These are phyloP conservation scores for Ceriops tagal DNA, from an alignment of 345 rosid genomes.

Conservation along the genomic window DNA sequence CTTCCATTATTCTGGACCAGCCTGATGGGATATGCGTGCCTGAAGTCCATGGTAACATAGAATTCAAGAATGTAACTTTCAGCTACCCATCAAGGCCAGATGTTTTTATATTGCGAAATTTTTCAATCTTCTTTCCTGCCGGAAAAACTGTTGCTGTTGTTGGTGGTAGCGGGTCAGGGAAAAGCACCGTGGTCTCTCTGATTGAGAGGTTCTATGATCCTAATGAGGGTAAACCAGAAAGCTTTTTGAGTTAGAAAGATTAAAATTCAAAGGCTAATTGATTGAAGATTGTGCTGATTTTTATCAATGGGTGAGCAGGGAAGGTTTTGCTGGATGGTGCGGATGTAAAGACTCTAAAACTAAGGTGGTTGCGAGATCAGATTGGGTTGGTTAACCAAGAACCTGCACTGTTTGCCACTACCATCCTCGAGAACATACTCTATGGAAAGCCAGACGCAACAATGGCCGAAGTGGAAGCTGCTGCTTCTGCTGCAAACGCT, in stretches of 20 bases:
- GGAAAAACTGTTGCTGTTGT: slow-evolving; percentile 96
- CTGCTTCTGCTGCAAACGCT: slow-evolving; percentile 86
- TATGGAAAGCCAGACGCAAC: slow-evolving; percentile 88
- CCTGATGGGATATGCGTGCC: slow-evolving; percentile 49
- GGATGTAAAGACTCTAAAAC: slow-evolving; percentile 77
- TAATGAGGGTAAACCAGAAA: slow-evolving; percentile 53
- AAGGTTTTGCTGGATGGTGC: slow-evolving; percentile 80
- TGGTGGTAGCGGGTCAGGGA: slow-evolving; percentile 98
- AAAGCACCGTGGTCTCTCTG: slow-evolving; percentile 95
- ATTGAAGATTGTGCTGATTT: slow-evolving; percentile 16
- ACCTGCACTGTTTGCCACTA: slow-evolving; percentile 96
- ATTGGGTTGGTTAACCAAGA: slow-evolving; percentile 97
- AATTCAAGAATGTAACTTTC: slow-evolving; percentile 81
- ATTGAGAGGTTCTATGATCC: slow-evolving; percentile 97
- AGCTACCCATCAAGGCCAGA: slow-evolving; percentile 98
- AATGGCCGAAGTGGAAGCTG: slow-evolving; percentile 84
- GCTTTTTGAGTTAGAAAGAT: background rate
- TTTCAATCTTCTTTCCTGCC: slow-evolving; percentile 86
- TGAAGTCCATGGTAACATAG: slow-evolving; percentile 73
- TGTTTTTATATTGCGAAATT: slow-evolving; percentile 77
- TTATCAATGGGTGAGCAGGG: slow-evolving; percentile 48
- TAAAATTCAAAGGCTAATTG: slow-evolving; percentile 7
- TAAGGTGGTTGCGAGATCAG: slow-evolving; percentile 86
- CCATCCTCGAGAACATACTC: slow-evolving; percentile 84
- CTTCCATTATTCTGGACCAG: slow-evolving; percentile 62